These are phyloP conservation scores for Yamadazyma spencermartinsiae DNA, from an alignment of 1,139 yeast genomes.

Conservation along the genomic window DNA sequence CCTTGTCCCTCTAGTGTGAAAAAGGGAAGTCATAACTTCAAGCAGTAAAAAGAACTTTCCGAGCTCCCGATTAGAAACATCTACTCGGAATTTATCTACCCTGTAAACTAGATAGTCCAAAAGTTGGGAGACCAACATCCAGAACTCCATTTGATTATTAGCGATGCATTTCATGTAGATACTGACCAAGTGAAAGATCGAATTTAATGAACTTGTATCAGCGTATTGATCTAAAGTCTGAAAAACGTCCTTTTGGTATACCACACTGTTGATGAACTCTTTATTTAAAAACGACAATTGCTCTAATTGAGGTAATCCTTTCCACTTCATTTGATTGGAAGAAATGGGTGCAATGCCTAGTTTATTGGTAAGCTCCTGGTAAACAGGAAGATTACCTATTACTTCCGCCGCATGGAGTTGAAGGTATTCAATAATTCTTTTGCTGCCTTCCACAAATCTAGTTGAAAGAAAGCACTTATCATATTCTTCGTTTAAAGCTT, in stretches of 20 bases:
- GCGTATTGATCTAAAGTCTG: slow-evolving; percentile 26
- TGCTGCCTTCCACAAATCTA: slow-evolving; percentile 32
- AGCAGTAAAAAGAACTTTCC: slow-evolving; percentile 24
- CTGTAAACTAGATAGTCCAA: slow-evolving; percentile 23
- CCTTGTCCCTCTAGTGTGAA: slow-evolving; percentile 12
- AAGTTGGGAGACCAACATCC: slow-evolving; percentile 29
- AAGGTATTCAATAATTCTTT: slow-evolving; percentile 24
- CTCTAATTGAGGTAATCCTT: slow-evolving; percentile 22
- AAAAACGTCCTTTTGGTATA: slow-evolving; percentile 22
- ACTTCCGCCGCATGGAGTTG: slow-evolving; percentile 23
- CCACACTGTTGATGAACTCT: slow-evolving; percentile 25
- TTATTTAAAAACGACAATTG: slow-evolving; percentile 28
- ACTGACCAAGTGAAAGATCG: slow-evolving; percentile 32
- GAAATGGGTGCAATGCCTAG: slow-evolving; percentile 32
- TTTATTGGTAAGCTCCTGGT: slow-evolving; percentile 26
- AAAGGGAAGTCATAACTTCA: slow-evolving; percentile 18
- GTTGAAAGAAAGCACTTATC: slow-evolving; percentile 25
- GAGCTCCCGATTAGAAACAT: slow-evolving; percentile 19
- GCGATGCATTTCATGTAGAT: slow-evolving; percentile 28
- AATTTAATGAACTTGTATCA: slow-evolving; percentile 21
- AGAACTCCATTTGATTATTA: slow-evolving; percentile 23
- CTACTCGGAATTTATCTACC: slow-evolving; percentile 21
- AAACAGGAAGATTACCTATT: slow-evolving; percentile 16
- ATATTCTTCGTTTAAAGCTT: slow-evolving; percentile 28
- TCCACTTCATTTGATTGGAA: slow-evolving; percentile 28